Percentiles rank a stretch among this genome's conserved stretches.
phyloP scores from a whole-genome alignment of 1,284 basidiomycete species.

The Tilletia indica region DNA sequence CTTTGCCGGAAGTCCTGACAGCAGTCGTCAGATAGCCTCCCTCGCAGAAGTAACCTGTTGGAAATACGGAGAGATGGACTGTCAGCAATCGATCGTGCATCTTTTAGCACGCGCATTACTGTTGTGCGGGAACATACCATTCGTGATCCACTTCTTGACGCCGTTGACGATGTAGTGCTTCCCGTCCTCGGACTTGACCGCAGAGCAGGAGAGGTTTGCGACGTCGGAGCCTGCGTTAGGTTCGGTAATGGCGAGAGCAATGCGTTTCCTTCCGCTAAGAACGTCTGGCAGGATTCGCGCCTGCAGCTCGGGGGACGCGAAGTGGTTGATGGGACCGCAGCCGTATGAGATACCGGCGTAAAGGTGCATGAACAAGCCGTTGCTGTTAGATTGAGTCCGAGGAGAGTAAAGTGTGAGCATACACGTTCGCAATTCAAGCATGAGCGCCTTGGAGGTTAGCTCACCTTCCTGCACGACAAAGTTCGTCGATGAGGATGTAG shows the following conservation, averaged over 20 bases:
- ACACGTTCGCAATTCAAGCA: neutral
- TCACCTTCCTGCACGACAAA: slow-evolving; percentile 28
- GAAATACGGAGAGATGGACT: neutral
- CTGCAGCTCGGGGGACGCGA: slow-evolving; percentile 39
- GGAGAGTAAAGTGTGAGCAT: neutral
- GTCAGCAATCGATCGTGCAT: neutral
- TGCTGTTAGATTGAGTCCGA: slow-evolving; percentile 22
- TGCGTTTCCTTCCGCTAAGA: slow-evolving; percentile 37
- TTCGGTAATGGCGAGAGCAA: slow-evolving; percentile 51
- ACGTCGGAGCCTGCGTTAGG: slow-evolving; percentile 55
- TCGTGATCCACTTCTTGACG: slow-evolving; percentile 50
- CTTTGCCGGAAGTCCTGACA: slow-evolving; percentile 56
- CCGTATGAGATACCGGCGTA: slow-evolving; percentile 33
- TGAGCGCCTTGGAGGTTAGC: neutral
- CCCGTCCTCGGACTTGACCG: slow-evolving; percentile 49
- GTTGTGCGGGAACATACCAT: neutral
- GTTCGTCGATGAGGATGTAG: slow-evolving; percentile 45
- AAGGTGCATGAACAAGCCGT: slow-evolving; percentile 31
- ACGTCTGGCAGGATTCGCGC: slow-evolving; percentile 39
- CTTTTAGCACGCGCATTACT: too few relatives aligned
- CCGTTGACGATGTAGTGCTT: slow-evolving; percentile 57
- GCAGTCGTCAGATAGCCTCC: slow-evolving; percentile 48
- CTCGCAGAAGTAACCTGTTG: neutral
- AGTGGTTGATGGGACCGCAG: slow-evolving; percentile 41
- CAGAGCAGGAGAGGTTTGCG: slow-evolving; percentile 50